A percentile compares a stretch with the other conserved stretches of the same genome.
Evolutionary conservation across 1,139 yeast species (phyloP).

Genomic region (Geotrichum aggregatum): DNA sequence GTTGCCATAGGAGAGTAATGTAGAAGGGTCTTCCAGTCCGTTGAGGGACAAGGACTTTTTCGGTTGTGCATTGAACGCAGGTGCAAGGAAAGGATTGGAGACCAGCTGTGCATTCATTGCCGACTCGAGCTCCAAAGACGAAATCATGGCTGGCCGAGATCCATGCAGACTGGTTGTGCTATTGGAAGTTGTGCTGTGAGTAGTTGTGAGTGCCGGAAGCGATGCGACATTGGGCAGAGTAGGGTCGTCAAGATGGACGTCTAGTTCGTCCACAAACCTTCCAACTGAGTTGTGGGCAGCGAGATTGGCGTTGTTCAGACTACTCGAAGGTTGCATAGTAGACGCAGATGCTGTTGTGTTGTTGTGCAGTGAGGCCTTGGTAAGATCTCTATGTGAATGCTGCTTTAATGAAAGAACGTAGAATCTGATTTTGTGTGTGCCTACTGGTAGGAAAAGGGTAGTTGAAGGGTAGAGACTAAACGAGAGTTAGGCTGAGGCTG

Average conservation of each 20-base stretch:
- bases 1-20: neutral
- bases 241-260: conserved; percentile 1
- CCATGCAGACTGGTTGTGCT: conserved; percentile 1
- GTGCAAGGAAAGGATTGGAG: conserved; percentile 3
- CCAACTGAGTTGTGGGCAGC: neutral
- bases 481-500: neutral
- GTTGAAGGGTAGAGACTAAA: conserved; percentile 4
- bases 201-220: conserved; percentile 5
- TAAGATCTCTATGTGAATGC: neutral
- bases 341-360: neutral
- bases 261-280: conserved; percentile 8
- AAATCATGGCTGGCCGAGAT: conserved; percentile 1
- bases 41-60: conserved; percentile 2
- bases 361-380: neutral
- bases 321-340: neutral
- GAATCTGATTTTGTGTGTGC: neutral
- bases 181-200: conserved; percentile 4
- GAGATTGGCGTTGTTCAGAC: neutral
- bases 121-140: neutral
- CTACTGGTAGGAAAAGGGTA: neutral
- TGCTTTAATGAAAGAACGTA: neutral
- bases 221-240: neutral
- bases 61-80: neutral
- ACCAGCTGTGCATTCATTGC: neutral
- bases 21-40: neutral